These are phyloP conservation scores for Lolium perenne DNA, from an alignment of 176 grass and related monocot species.

Conservation along the genomic window DNA sequence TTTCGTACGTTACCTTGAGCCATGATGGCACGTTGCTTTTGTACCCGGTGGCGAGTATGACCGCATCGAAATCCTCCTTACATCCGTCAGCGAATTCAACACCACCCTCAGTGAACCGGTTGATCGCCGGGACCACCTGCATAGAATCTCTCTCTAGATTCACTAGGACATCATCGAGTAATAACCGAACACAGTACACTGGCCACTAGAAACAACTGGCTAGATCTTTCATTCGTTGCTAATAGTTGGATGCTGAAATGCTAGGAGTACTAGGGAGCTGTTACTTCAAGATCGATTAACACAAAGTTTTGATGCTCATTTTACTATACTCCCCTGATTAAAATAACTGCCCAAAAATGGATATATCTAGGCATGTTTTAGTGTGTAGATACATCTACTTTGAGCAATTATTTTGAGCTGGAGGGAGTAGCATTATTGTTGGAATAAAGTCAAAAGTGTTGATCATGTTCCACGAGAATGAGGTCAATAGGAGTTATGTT, in stretches of 20 bases:
- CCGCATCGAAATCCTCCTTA: slow-evolving; percentile 63
- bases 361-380: no score
- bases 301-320: neutral
- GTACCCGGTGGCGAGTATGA: slow-evolving; percentile 91
- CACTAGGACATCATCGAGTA: neutral
- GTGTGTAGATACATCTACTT: no score
- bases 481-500: neutral
- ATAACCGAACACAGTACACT: slow-evolving; percentile 10
- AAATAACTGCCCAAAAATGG: no score
- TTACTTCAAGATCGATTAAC: neutral
- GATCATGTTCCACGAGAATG: neutral
- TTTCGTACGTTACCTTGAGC: slow-evolving; percentile 70
- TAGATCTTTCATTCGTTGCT: slow-evolving; percentile 3
- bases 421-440: neutral
- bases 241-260: neutral
- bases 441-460: neutral
- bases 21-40: slow-evolving; percentile 87
- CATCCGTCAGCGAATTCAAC: slow-evolving; percentile 64
- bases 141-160: slow-evolving; percentile 30
- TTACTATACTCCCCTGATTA: neutral
- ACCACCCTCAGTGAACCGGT: slow-evolving; percentile 55
- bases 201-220: neutral
- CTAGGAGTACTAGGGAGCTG: neutral
- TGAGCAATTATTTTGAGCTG: no score
- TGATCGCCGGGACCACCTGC: slow-evolving; percentile 83